Percentiles rank a stretch among this genome's conserved stretches.
Evolutionary conservation across 495 filamentous ascomycete species (phyloP).

Genomic region (Xylaria scruposa): DNA sequence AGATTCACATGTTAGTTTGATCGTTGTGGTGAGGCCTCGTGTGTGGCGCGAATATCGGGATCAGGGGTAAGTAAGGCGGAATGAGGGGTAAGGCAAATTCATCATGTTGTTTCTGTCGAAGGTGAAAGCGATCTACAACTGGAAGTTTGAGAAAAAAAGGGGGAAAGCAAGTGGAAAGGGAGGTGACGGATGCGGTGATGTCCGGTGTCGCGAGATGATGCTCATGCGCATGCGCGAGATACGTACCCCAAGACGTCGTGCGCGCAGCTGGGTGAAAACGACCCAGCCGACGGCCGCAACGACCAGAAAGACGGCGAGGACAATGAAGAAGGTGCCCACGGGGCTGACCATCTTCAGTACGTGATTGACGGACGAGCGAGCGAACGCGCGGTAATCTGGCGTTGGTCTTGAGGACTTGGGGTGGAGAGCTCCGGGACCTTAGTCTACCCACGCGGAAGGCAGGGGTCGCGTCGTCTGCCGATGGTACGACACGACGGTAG

Average conservation of each 20-base stretch:
- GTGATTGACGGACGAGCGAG: conserved; percentile 1
- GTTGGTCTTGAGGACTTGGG: conserved; percentile 6
- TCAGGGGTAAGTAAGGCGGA: neutral
- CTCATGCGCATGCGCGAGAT: conserved; percentile 31
- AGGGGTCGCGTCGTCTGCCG: neutral
- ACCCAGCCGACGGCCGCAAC: conserved; percentile 56
- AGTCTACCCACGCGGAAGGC: conserved; percentile 1
- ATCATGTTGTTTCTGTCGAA: too few relatives aligned
- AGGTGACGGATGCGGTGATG: conserved; percentile 26
- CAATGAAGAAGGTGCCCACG: conserved; percentile 55
- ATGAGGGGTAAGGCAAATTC: neutral
- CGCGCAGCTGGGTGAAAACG: conserved; percentile 64
- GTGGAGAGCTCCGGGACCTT: conserved; percentile 11
- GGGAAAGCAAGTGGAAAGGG: neutral
- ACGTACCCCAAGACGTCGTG: conserved; percentile 65
- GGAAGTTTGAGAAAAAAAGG: neutral
- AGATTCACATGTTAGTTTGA: conserved; percentile 25
- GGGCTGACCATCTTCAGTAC: conserved; percentile 47
- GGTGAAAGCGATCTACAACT: neutral
- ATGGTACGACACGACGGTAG: conserved; percentile 1
- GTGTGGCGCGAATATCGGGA: neutral
- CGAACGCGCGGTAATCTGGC: conserved; percentile 3
- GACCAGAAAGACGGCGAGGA: conserved; percentile 58
- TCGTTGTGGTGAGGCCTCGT: neutral
- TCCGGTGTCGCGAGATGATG: conserved; percentile 32